These are phyloP conservation scores for Penicillium argentinense DNA, from an alignment of 495 filamentous ascomycete species.

Conservation along the genomic window DNA sequence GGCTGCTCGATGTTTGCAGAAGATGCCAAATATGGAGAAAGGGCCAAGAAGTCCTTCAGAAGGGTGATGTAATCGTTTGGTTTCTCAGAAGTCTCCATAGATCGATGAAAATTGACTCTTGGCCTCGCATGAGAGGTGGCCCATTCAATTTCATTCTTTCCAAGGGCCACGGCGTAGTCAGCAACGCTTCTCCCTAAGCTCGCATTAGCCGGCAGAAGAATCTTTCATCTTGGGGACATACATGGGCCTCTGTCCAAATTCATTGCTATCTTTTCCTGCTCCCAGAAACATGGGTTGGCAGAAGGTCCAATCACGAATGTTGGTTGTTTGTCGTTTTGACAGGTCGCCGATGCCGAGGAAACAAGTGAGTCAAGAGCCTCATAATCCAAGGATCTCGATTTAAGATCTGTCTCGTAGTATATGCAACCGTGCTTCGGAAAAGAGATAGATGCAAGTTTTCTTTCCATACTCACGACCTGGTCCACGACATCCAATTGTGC, in stretches of 20 bases:
- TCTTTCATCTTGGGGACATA: slow-evolving; percentile 10
- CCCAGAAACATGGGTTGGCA: slow-evolving; percentile 15
- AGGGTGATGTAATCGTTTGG: slow-evolving; percentile 18
- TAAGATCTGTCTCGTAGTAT: slow-evolving; percentile 2
- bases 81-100: slow-evolving; percentile 10
- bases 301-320: not conserved
- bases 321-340: not conserved
- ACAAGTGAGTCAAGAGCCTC: not conserved
- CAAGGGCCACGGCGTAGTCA: slow-evolving; percentile 26
- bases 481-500: slow-evolving; percentile 31
- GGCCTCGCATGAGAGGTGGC: slow-evolving; percentile 19
- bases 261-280: slow-evolving; percentile 21
- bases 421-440: slow-evolving; percentile 3
- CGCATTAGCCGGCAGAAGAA: not conserved
- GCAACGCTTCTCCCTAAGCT: slow-evolving; percentile 21
- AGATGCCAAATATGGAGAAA: slow-evolving; percentile 13
- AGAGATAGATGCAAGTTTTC: slow-evolving; percentile 21
- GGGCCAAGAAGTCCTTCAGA: slow-evolving; percentile 13
- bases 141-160: slow-evolving; percentile 34
- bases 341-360: not conserved
- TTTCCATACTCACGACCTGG: slow-evolving; percentile 27
- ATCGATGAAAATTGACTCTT: slow-evolving; percentile 29
- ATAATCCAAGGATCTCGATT: slow-evolving; percentile 1
- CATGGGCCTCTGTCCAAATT: slow-evolving; percentile 35
- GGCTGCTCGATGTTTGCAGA: slow-evolving; percentile 2